Evolutionary conservation across 2,329 filamentous ascomycete genomes (phyloP), one percentile per base, ranked within the genome.

Genomic region (Fusarium stilboides): DNA sequence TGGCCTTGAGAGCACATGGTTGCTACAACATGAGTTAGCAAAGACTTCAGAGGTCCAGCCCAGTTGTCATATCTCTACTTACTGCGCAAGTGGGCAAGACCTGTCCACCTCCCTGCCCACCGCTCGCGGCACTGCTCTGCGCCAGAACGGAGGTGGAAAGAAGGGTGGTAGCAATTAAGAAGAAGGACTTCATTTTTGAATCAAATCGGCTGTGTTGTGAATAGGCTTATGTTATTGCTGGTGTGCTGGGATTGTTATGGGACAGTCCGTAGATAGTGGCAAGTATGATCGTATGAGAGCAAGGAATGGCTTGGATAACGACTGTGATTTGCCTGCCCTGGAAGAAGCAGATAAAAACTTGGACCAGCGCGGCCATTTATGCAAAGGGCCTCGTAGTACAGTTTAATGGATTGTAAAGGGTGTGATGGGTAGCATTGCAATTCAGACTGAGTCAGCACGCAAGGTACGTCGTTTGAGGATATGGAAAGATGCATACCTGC

Each of bases 141-240:
- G 62, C 62, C 6, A 65, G 4, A 8, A 20, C 34, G 4, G 55
- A 44, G n/a, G 55, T 39, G n/a, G 62, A 58, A 13, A 53, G 34
- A 8, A 66, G 19, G 3, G 55, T 22, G 22, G 47, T 40, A 9
- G 31, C 17, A 31, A 61, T 1, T 10, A 65, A 13, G 19, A 55
- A 26, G 63, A 61, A 22, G 3, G 55, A 33, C 55, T 65, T 66
- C 63, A 66, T 66, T 2, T 55, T 36, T 37, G 19, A 22, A 3
- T 20, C 8, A 4, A 8, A 15, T 14, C 8, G 19, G 5, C 8
- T 8, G 33, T 8, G 14, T 8, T 8, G 13, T 17, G 15, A 8
- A 15, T 12, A 15, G n/a, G 19, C 5, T 44, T 15, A 36, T 36
- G 15, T 36, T 9, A 14, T 36, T 17, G 4, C 8, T 8, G 7